Evolutionary conservation across 2,329 filamentous ascomycete genomes (phyloP), one percentile per base, ranked within the genome.

Genomic region (Neophaeococcomyces aloes): DNA sequence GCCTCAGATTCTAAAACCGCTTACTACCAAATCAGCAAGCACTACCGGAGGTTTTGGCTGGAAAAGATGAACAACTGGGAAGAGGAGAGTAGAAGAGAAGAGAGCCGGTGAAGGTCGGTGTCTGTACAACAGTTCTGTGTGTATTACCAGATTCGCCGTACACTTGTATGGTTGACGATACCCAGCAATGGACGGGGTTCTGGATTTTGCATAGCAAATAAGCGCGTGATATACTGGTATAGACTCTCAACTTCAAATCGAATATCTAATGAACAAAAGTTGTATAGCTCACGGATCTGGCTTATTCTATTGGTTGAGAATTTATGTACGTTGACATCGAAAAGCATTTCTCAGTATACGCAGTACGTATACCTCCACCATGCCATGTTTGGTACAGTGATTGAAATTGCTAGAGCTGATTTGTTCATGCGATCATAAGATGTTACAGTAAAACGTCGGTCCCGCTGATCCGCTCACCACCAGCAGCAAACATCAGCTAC

Each of bases 211-310:
- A 42, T 47, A 36, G 39, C 33, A 25, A 42, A 37, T 46, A 18
- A 30, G 44, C 38, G 39, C 25, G 31, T 32, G 44, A 45, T 29
- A 29, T 19, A 42, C 43, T 38, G 41, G 41, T 45, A 47, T 46
- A 50, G 45, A 52, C 50, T 52, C 50, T 52, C 50, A 44, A 47
- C 50, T 52, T 50, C 48, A 47, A 46, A 47, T 46, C 37, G 10
- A 30, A 14, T 34, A 35, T 14, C 15, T 42, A 42, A 42, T 42
- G 39, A 32, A 35, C 39, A 42, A 42, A 42, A 42, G 39, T 42
- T 42, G 30, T 42, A 31, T 30, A 33, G n/a, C 25, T 27, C 4
- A 19, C 15, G 8, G 14, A n/a, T 13, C 14, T 38, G 7, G 7
- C 7, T n/a, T 13, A 14, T 13, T 7, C 14, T n/a, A n/a, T n/a